phyloP scores from a whole-genome alignment of 2,329 filamentous ascomycete species.

The Harringtonia aguacate region DNA sequence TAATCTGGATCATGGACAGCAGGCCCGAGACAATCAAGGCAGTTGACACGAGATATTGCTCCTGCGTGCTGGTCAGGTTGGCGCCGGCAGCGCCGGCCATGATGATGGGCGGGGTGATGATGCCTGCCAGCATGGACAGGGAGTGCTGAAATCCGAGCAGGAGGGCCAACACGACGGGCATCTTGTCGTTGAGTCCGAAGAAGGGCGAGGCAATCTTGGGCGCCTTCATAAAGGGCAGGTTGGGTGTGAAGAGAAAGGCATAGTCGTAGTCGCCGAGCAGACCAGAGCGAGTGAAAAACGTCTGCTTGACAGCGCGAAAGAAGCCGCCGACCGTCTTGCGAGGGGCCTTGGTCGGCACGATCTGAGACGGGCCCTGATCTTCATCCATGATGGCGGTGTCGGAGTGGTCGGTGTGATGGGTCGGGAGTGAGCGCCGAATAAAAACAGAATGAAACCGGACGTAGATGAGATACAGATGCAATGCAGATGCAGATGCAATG shows the following conservation, averaged over 20 bases:
- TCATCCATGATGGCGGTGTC: slow-evolving; percentile 36
- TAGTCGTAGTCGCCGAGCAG: slow-evolving; percentile 85
- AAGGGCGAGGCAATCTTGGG: slow-evolving; percentile 54
- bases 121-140: slow-evolving; percentile 62
- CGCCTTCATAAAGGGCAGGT: slow-evolving; percentile 71
- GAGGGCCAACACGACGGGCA: slow-evolving; percentile 64
- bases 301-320: slow-evolving; percentile 22
- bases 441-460: too few relatives aligned
- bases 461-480: too few relatives aligned
- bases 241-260: slow-evolving; percentile 72
- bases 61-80: slow-evolving; percentile 47
- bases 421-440: too few relatives aligned
- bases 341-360: slow-evolving; percentile 26
- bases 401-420: not conserved
- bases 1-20: slow-evolving; percentile 67
- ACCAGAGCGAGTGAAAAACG: slow-evolving; percentile 53
- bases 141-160: slow-evolving; percentile 72
- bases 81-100: slow-evolving; percentile 51
- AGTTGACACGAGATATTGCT: slow-evolving; percentile 71
- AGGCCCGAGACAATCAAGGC: slow-evolving; percentile 70
- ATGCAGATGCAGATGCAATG: too few relatives aligned
- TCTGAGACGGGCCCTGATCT: slow-evolving; percentile 39
- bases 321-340: slow-evolving; percentile 18
- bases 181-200: slow-evolving; percentile 70
- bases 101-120: slow-evolving; percentile 72